Evolutionary conservation across 768 basidiomycete species (phyloP).

Genomic region (Lepiota subincarnata): DNA sequence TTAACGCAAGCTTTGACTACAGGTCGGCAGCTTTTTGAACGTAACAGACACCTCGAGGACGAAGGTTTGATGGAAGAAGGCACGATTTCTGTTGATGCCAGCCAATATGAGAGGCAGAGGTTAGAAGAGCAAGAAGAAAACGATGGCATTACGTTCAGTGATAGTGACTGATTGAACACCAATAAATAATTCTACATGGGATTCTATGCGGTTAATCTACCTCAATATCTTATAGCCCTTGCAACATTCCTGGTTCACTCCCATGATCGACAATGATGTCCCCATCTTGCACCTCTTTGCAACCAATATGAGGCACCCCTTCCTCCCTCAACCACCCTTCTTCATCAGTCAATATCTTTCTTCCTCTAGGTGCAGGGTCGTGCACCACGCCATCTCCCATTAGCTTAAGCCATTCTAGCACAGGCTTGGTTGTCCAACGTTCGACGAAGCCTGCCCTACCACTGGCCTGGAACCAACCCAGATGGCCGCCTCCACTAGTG

Average conservation of each 20-base stretch:
- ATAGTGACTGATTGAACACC: conserved; percentile 64
- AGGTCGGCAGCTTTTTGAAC: conserved; percentile 94
- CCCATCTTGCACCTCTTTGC: conserved; percentile 51
- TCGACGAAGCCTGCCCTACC: conserved; percentile 31
- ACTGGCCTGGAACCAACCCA: conserved; percentile 76
- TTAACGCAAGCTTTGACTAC: conserved; percentile 6
- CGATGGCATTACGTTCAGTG: conserved; percentile 73
- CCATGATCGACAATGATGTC: conserved; percentile 49
- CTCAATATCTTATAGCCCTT: conserved; percentile 46
- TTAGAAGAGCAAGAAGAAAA: conserved; percentile 58
- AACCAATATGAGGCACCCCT: conserved; percentile 53
- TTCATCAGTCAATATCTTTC: conserved; percentile 37
- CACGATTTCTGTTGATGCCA: conserved; percentile 81
- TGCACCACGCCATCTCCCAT: conserved; percentile 49
- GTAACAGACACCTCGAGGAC: conserved; percentile 74
- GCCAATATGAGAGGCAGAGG: conserved; percentile 76
- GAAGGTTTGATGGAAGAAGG: conserved; percentile 82
- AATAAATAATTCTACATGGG: conserved; percentile 2
- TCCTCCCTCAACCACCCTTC: conserved; percentile 63
- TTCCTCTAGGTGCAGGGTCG: conserved; percentile 24
- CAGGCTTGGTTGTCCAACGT: conserved; percentile 69
- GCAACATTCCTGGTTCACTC: conserved; percentile 51
- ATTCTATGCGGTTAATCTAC: conserved; percentile 7
- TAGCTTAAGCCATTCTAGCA: conserved; percentile 66
- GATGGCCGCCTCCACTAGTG: conserved; percentile 67